A percentile compares a stretch with the other conserved stretches of the same genome.
Conservation (phyloP, 176 grass and related monocot genomes). For the Luzula sylvatica region DNA sequence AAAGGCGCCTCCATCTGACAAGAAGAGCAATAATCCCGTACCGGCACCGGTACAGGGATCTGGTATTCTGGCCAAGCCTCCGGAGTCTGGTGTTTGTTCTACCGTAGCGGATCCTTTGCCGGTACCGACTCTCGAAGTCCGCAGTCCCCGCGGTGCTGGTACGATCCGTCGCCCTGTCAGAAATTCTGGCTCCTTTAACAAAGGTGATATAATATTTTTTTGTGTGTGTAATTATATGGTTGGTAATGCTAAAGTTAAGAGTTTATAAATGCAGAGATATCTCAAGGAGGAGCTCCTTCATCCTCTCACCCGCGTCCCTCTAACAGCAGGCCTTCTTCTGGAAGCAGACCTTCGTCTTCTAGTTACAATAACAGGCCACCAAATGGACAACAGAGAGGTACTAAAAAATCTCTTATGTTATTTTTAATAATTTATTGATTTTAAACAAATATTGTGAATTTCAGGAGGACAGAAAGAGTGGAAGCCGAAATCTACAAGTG, state of each 20-base stretch:
- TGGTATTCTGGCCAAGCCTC: conserved; percentile 21
- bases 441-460: conserved; percentile 4
- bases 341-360: conserved; percentile 46
- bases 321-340: conserved; percentile 22
- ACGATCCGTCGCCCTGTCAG: conserved; percentile 25
- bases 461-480: conserved; percentile 69
- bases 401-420: background rate
- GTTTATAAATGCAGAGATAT: conserved; percentile 26
- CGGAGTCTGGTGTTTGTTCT: conserved; percentile 18
- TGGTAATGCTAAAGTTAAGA: too few relatives aligned
- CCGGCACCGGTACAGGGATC: conserved; percentile 13
- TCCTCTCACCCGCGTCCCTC: conserved; percentile 37
- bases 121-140: conserved; percentile 21
- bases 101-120: conserved; percentile 23
- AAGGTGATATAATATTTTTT: conserved; percentile 7
- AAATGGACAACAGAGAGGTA: conserved; percentile 54
- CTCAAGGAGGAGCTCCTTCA: conserved; percentile 23
- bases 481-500: conserved; percentile 71
- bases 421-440: conserved; percentile 1
- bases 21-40: background rate
- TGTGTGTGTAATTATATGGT: too few relatives aligned
- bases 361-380: conserved; percentile 45
- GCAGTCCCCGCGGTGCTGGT: conserved; percentile 20
- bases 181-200: background rate
- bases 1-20: background rate